Percentiles rank a stretch among this genome's conserved stretches.
These are phyloP conservation scores for Polygonum aviculare DNA, from an alignment of 148 eudicot genomes.

Conservation along the genomic window DNA sequence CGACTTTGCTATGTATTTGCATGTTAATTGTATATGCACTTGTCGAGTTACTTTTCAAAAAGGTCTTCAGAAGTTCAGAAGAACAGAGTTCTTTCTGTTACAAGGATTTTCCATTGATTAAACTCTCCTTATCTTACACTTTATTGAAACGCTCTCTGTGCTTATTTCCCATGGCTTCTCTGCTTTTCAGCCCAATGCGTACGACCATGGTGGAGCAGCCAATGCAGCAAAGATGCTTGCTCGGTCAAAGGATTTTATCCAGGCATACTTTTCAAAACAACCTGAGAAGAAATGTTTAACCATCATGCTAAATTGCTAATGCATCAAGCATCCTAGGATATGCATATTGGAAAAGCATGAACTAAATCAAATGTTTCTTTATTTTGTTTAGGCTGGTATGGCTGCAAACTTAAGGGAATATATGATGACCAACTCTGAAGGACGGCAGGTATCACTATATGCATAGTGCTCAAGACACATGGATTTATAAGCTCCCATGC, in stretches of 20 bases:
- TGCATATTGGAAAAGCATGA: background rate
- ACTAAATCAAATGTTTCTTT: background rate
- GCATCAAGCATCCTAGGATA: background rate
- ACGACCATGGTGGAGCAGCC: constrained; percentile 66
- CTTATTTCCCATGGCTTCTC: constrained; percentile 2
- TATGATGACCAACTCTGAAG: constrained; percentile 60
- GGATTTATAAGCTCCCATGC: background rate
- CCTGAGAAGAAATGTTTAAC: background rate
- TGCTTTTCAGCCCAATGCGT: constrained; percentile 68
- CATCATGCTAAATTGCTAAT: background rate
- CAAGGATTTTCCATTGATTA: background rate
- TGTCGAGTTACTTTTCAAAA: background rate
- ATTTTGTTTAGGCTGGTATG: constrained; percentile 70
- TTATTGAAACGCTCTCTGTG: background rate
- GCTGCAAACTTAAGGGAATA: constrained; percentile 88
- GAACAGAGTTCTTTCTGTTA: background rate
- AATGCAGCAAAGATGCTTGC: constrained; percentile 69
- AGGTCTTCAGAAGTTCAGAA: background rate
- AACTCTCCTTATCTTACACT: background rate
- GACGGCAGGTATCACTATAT: constrained; percentile 51
- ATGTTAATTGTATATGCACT: background rate
- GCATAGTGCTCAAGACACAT: background rate
- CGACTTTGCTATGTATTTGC: background rate
- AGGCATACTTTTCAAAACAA: constrained; percentile 29
- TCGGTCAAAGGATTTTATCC: constrained; percentile 74